These are phyloP conservation scores for Wilhelminamyces savonicus DNA, from an alignment of 805 yeast species.

Conservation along the genomic window DNA sequence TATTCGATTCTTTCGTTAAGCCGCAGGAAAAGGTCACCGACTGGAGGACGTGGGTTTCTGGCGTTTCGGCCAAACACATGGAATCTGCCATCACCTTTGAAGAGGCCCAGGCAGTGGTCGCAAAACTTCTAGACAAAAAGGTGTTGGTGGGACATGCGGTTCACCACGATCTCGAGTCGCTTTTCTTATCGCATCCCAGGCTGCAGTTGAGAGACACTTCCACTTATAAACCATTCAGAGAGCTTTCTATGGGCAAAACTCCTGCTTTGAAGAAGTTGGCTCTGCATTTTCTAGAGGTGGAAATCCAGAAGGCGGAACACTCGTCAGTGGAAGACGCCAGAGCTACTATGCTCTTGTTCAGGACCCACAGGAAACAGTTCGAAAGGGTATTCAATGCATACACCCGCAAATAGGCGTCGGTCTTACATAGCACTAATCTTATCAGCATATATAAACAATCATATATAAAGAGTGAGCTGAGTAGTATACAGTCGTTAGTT, in stretches of 20 bases:
- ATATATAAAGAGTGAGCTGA: too few species aligned
- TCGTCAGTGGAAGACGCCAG: constrained; percentile 89
- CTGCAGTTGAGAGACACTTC: constrained; percentile 69
- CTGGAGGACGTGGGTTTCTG: constrained; percentile 92
- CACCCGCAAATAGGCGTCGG: too few species aligned
- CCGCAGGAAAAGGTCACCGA: constrained; percentile 77
- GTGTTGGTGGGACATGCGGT: constrained; percentile 83
- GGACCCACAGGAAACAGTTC: constrained; percentile 55
- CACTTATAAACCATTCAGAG: constrained; percentile 49
- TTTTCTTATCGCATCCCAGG: constrained; percentile 64
- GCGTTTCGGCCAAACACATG: constrained; percentile 70
- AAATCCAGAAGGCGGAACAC: constrained; percentile 71
- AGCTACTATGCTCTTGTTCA: constrained; percentile 79
- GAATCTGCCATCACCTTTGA: constrained; percentile 57
- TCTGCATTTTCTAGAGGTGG: constrained; percentile 46
- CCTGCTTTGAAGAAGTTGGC: constrained; percentile 69
- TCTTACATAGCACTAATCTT: too few species aligned
- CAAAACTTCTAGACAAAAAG: constrained; percentile 46
- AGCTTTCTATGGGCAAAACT: constrained; percentile 57
- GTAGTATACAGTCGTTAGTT: too few species aligned
- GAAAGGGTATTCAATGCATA: constrained; percentile 28
- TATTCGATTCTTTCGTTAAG: constrained; percentile 68
- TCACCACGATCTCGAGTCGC: constrained; percentile 66
- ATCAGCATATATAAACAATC: too few species aligned
- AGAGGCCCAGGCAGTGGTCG: constrained; percentile 56